Conservation (phyloP, 305 asterid species). For the Fraxinus floribunda region DNA sequence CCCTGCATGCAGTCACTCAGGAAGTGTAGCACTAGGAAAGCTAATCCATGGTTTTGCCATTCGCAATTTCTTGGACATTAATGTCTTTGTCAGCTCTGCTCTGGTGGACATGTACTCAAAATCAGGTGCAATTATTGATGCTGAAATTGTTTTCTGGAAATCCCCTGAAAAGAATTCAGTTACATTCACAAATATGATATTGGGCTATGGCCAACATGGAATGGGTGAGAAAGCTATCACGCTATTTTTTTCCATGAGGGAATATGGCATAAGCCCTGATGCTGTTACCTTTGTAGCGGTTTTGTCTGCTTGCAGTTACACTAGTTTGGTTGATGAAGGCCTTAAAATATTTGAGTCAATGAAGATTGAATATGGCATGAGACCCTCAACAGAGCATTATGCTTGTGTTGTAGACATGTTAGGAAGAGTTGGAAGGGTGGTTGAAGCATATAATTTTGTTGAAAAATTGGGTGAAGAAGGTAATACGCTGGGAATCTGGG, state of each 20-base stretch:
- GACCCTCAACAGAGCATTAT: slow-evolving; percentile 63
- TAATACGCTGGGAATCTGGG: slow-evolving; percentile 66
- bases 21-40: slow-evolving; percentile 66
- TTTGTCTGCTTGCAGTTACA: slow-evolving; percentile 73
- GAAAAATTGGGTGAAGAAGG: slow-evolving; percentile 54
- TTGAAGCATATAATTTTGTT: slow-evolving; percentile 69
- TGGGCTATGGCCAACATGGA: slow-evolving; percentile 89
- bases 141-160: slow-evolving; percentile 58
- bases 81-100: slow-evolving; percentile 73
- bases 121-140: slow-evolving; percentile 59
- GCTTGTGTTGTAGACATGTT: slow-evolving; percentile 83
- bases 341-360: slow-evolving; percentile 62
- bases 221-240: slow-evolving; percentile 67
- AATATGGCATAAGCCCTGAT: slow-evolving; percentile 45
- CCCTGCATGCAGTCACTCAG: slow-evolving; percentile 72
- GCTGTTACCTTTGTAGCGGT: slow-evolving; percentile 58
- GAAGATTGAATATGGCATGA: slow-evolving; percentile 52
- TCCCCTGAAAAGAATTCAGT: slow-evolving; percentile 61
- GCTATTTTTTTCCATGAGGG: slow-evolving; percentile 53
- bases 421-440: slow-evolving; percentile 82
- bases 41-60: slow-evolving; percentile 61
- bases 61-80: slow-evolving; percentile 55
- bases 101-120: slow-evolving; percentile 89
- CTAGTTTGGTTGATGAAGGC: slow-evolving; percentile 65
- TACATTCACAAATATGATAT: slow-evolving; percentile 78